Conservation (phyloP, 768 basidiomycete genomes). For the Krasilnikovozyma curviuscula region DNA sequence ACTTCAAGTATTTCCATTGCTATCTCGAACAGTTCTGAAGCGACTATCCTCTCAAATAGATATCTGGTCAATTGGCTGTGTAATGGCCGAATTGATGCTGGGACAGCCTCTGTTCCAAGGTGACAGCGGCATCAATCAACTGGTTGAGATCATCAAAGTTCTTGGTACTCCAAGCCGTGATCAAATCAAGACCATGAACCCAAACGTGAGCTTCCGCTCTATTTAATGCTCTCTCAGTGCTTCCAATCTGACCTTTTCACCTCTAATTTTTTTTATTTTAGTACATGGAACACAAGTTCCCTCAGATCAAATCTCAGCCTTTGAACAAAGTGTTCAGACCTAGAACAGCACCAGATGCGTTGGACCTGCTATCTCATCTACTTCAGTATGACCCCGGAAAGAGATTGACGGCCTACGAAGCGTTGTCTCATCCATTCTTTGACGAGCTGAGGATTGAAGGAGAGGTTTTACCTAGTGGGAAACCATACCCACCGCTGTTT, state of each 20-base stretch:
- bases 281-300: constrained; percentile 45
- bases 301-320: constrained; percentile 95
- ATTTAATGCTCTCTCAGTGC: background rate
- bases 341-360: constrained; percentile 80
- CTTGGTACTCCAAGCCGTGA: constrained; percentile 93
- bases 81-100: constrained; percentile 98
- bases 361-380: constrained; percentile 80
- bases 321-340: constrained; percentile 99
- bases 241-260: background rate
- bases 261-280: background rate
- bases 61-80: constrained; percentile 99
- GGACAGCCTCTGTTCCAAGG: constrained; percentile 98
- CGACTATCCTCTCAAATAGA: constrained; percentile 34
- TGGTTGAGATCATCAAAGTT: constrained; percentile 99
- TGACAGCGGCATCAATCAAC: constrained; percentile 93
- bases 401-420: constrained; percentile 69
- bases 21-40: background rate
- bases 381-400: constrained; percentile 95
- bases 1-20: background rate
- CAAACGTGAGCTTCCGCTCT: constrained; percentile 37
- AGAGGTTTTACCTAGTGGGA: constrained; percentile 87
- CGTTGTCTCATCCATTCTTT: constrained; percentile 86
- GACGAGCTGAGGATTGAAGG: constrained; percentile 82
- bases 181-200: constrained; percentile 99
- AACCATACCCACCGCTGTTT: constrained; percentile 81